Evolutionary conservation across 2,329 filamentous ascomycete genomes (phyloP), one percentile per base, ranked within the genome.

Genomic region (Zasmidium cellare): DNA sequence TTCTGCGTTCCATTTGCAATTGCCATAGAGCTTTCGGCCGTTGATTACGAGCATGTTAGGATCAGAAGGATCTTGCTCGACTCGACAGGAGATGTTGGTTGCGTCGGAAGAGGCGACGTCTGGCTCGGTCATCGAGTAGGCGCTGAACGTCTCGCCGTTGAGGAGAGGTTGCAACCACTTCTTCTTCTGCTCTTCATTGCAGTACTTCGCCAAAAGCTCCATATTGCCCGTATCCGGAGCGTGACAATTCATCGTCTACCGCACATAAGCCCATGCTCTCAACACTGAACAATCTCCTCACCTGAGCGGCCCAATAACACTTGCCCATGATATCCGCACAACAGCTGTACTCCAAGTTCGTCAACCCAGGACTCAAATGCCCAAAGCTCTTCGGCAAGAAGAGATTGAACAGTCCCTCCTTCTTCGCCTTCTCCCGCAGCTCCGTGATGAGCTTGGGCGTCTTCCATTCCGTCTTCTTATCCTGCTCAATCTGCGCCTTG

Each of bases 11-110:
- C 93, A 93, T 22, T 92, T 91, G 65, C 93, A 93, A 66, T 90
- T 96, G 46, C 91, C 96, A 92, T 94, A 97, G 91, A 93, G 97
- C 91, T 97, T 97, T 85, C 87, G 84, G 56, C 93, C 93, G 71
- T 97, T 97, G 53, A 97, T 82, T 20, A 97, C 85, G 72, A 94
- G 97, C 67, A 92, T 85, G 69, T 93, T 85, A 3, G 92, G 92
- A 66, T 96, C 91, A 56, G 84, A 85, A 65, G 80, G 84, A 72
- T 97, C 96, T 59, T 82, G 84, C 72, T 97, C 80, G 46, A 67
- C 64, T 54, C 79, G 76, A 61, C 79, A 75, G n/a, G 76, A 77
- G 57, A 80, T 77, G 56, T 80, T 73, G 6, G 78, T 80, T 11
- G 78, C 78, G 62, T 80, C 78, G 7, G 75, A 78, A 3, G 76